Evolutionary conservation across 192 early-diverging fungal genomes (phyloP), one percentile per base, ranked within the genome.

Genomic region (Gonapodya prolifera): DNA sequence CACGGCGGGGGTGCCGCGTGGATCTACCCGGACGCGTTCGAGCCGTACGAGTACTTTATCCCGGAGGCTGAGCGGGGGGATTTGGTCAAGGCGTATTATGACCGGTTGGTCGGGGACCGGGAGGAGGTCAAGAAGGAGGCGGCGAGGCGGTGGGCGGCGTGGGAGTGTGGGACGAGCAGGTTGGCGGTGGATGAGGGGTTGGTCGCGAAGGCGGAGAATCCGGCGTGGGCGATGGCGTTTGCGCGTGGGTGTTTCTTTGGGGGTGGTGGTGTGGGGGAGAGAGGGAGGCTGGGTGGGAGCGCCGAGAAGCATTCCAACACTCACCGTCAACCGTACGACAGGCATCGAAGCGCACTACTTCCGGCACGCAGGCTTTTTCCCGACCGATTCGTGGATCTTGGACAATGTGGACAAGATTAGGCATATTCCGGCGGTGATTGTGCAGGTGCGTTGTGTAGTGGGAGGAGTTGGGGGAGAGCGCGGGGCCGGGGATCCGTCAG

Each of bases 351-450:
- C 85, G 79, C 84, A 87, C 76, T 86, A 85, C 83, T 92, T 92
- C 79, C 82, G 86, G 82, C 90, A 92, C 87, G 86, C 89, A 75
- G 90, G 91, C 0, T 92, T 92, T 80, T 91, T 92, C 80, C 84
- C 88, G 45, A 78, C 80, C 0, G 88, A 89, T 45, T 83, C 78
- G 8, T 88, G 84, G 77, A 82, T 92, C 34, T 76, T 92, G 34
- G 84, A 91, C 73, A 88, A 92, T 76, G 77, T 92, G 0, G 83
- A 89, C 80, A 88, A 87, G 81, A 89, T 92, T 77, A 81, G 82
- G 35, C 84, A 92, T 76, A 86, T 92, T 69, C 91, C 91, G 31
- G 85, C 82, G 23, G 80, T 86, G 0, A 91, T 91, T 79, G 87
- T 90, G 8, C 90, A 92, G 77, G 45, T 61, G 23, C 23, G 45